phyloP scores from a whole-genome alignment of 805 yeast species.

The Yueomyces sinensis region DNA sequence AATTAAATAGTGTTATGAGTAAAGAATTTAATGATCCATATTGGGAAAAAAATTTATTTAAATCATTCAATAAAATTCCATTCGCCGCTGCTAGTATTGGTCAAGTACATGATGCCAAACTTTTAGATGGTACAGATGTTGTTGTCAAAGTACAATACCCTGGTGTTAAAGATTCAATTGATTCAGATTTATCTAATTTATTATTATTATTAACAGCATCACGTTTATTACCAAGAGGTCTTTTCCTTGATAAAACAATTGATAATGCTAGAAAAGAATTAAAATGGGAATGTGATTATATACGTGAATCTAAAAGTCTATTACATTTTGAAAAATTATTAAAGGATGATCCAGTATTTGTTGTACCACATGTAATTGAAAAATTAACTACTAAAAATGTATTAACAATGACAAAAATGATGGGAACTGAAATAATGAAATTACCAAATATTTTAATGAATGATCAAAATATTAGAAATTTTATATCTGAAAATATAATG shows the following conservation, averaged over 20 bases:
- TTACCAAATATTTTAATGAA: constrained; percentile 39
- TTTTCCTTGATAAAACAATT: constrained; percentile 81
- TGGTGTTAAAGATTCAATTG: constrained; percentile 87
- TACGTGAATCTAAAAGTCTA: constrained; percentile 73
- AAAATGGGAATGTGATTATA: constrained; percentile 96
- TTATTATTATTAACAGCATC: constrained; percentile 77
- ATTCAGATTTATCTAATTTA: constrained; percentile 82
- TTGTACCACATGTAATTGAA: constrained; percentile 70
- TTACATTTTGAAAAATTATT: constrained; percentile 53
- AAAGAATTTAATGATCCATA: constrained; percentile 51
- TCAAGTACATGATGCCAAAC: constrained; percentile 80
- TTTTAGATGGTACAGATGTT: constrained; percentile 54
- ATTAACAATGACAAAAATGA: constrained; percentile 79
- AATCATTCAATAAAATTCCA: constrained; percentile 73
- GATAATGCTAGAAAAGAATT: constrained; percentile 88
- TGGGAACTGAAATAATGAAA: constrained; percentile 71
- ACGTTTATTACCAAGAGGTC: constrained; percentile 75
- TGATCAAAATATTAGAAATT: constrained; percentile 54
- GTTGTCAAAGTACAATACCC: constrained; percentile 97
- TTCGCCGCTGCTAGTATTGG: constrained; percentile 97
- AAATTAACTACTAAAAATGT: constrained; percentile 71
- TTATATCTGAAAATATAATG: constrained; percentile 80
- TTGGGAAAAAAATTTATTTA: constrained; percentile 59
- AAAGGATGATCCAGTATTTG: constrained; percentile 46
- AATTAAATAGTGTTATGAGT: constrained; percentile 62